Evolutionary conservation across 2,329 filamentous ascomycete genomes (phyloP).

Genomic region (Aspergillus bombycis): DNA sequence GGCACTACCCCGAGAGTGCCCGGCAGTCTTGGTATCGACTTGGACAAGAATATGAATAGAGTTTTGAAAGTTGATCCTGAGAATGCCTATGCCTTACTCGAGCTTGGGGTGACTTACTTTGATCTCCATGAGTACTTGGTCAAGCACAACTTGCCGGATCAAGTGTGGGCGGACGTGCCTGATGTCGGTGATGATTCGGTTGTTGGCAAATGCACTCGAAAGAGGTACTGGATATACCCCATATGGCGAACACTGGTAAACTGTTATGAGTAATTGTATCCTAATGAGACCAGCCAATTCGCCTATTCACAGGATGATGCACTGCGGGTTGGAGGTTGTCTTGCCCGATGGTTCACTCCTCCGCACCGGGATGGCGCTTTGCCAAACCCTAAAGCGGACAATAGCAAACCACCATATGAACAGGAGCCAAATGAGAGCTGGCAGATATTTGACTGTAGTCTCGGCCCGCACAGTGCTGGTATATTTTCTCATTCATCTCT

Average conservation of each 20-base stretch:
- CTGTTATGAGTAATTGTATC: background rate
- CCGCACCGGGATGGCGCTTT: constrained; percentile 51
- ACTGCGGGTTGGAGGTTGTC: constrained; percentile 29
- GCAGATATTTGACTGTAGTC: constrained; percentile 49
- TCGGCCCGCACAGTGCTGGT: constrained; percentile 45
- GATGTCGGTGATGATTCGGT: constrained; percentile 49
- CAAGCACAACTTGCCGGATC: background rate
- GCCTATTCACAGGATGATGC: constrained; percentile 20
- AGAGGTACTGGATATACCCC: constrained; percentile 52
- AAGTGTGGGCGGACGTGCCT: constrained; percentile 33
- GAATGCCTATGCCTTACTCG: constrained; percentile 55
- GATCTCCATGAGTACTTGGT: constrained; percentile 48
- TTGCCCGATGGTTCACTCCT: constrained; percentile 45
- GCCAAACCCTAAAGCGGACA: constrained; percentile 2
- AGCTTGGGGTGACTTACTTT: constrained; percentile 60
- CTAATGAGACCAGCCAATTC: background rate
- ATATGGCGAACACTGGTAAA: constrained; percentile 43
- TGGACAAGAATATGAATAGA: constrained; percentile 51
- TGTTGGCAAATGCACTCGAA: constrained; percentile 52
- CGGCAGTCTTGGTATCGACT: constrained; percentile 51
- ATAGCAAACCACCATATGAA: background rate
- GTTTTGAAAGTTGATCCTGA: constrained; percentile 56
- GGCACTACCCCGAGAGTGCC: constrained; percentile 51
- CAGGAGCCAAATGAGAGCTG: constrained; percentile 38
- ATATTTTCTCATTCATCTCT: constrained; percentile 58